Evolutionary conservation across 352 stramenopile genomes (phyloP), one percentile per base, ranked within the genome.

Genomic region (Thraustochytrium sp.): DNA sequence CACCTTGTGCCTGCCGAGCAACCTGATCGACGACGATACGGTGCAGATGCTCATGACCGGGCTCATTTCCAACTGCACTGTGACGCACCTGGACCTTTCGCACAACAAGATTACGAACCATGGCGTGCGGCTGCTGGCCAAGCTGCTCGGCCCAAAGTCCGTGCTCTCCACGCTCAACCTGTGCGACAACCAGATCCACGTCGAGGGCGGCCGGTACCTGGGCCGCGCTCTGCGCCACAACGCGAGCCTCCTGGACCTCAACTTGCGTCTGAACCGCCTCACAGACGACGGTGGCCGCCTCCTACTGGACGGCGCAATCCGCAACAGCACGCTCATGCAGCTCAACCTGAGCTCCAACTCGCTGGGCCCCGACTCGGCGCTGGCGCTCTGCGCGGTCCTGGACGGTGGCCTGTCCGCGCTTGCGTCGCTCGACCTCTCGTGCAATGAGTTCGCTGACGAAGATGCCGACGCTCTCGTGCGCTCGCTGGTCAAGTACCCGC

Each of bases 91-190:
- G 11, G 93, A 98, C 87, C 82, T 98, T 0, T 95, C 92, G n/a
- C 94, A 98, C 88, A 98, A 98, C 85, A 96, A 96, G 85, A 94
- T 97, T 82, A 96, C 92, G 0, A 96, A 97, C 89, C 92, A 97
- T 61, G 93, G 93, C 53, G 92, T 92, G 26, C 88, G 93, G 34
- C 82, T 98, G 65, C 82, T 98, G 18, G 90, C 92, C 26, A 97
- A 97, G 80, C 87, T 97, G 4, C 90, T 97, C 3, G 93, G 91
- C 0, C 90, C 91, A 11, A 80, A 85, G n/a, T 96, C 91, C 72
- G 93, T 97, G 11, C 89, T 98, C 82, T 95, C 92, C 2, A 93
- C 86, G 31, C 88, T 98, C 16, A 93, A 94, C 75, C 85, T 97
- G 55, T 92, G 89, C 68, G 93, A 98, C 85, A 98, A 97, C 86